Conservation (phyloP, 2,329 filamentous ascomycete genomes). For the Hymenoscyphus repandus region DNA sequence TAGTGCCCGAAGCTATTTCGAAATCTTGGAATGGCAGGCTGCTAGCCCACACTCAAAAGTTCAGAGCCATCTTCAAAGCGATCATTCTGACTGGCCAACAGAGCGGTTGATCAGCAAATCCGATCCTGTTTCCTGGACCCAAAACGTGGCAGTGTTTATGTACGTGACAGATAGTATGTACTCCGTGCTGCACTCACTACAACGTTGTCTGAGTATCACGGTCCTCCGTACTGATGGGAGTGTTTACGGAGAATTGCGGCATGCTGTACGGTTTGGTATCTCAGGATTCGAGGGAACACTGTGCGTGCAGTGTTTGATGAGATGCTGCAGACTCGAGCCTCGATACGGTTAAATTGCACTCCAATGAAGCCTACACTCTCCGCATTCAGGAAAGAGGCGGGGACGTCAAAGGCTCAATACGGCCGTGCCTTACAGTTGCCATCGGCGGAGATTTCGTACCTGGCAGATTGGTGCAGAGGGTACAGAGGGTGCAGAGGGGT, state of each 20-base stretch:
- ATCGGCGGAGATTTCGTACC: not conserved
- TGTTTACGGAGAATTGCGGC: not conserved
- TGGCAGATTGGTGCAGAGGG: not conserved
- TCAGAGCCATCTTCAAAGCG: not conserved
- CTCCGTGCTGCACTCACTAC: not conserved
- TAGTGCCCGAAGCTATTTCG: not conserved
- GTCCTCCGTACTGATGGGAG: not conserved
- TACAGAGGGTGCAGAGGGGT: not conserved
- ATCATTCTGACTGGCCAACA: not conserved
- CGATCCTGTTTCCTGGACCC: not conserved
- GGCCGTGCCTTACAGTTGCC: not conserved
- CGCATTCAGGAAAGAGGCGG: too few species aligned
- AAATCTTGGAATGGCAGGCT: not conserved
- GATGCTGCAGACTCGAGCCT: conserved; percentile 7
- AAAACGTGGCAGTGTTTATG: conserved; percentile 8
- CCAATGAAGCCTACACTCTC: not conserved
- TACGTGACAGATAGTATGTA: not conserved
- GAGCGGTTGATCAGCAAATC: conserved; percentile 7
- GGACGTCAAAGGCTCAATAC: not conserved
- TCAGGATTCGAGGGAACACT: conserved; percentile 4
- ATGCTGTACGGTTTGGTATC: not conserved
- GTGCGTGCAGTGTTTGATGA: conserved; percentile 7
- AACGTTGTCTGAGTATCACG: not conserved
- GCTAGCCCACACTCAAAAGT: too few species aligned
- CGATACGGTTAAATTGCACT: not conserved